These are phyloP conservation scores for Urochloa ruziziensis DNA, from an alignment of 176 grass and related monocot genomes.

Conservation along the genomic window DNA sequence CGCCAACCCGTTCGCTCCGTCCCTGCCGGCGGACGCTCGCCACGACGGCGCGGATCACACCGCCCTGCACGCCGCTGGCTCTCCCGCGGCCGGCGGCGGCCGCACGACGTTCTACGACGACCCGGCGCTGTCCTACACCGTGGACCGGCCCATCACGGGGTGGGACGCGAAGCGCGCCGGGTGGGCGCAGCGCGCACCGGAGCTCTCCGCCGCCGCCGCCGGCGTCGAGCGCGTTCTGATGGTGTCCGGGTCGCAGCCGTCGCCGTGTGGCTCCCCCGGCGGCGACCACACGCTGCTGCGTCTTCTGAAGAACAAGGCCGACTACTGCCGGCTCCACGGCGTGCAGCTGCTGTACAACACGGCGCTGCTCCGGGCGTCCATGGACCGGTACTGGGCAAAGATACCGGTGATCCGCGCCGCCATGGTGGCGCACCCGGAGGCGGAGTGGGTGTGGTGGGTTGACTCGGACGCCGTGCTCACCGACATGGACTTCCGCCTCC, in stretches of 20 bases:
- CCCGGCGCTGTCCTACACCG: constrained; percentile 58
- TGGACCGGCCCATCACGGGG: constrained; percentile 51
- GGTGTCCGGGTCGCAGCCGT: constrained; percentile 83
- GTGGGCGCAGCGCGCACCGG: constrained; percentile 60
- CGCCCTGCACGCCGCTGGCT: neutral
- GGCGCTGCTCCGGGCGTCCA: constrained; percentile 63
- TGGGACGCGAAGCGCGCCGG: constrained; percentile 78
- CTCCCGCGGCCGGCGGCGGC: neutral
- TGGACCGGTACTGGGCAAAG: constrained; percentile 84
- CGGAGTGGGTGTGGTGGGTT: constrained; percentile 96
- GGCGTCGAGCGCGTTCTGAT: constrained; percentile 57
- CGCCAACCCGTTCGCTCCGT: constrained; percentile 46
- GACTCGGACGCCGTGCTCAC: constrained; percentile 96
- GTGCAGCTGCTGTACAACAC: constrained; percentile 76
- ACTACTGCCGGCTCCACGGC: constrained; percentile 84
- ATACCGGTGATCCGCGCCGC: constrained; percentile 63
- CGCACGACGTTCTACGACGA: constrained; percentile 88
- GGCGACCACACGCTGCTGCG: constrained; percentile 71
- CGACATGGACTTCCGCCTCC: constrained; percentile 86
- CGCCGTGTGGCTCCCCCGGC: constrained; percentile 49
- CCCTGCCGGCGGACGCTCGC: neutral
- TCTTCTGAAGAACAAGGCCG: constrained; percentile 82
- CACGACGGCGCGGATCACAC: neutral
- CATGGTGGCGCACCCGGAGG: constrained; percentile 88
- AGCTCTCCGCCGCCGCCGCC: neutral